phyloP scores from a whole-genome alignment of 1,284 basidiomycete species.

The Puccinia hordei region DNA sequence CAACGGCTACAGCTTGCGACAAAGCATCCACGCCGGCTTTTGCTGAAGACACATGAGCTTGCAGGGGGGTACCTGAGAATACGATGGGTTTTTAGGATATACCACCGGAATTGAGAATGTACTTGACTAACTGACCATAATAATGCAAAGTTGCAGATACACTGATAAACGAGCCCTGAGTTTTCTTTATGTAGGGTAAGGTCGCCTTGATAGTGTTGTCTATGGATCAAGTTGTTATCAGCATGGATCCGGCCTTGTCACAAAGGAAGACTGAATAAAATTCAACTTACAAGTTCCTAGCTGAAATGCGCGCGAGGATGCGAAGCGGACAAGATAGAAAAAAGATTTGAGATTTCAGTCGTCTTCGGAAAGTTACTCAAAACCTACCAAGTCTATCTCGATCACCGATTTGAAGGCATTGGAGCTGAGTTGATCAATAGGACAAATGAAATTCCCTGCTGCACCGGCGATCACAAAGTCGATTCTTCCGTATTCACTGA shows the following conservation, averaged over 20 bases:
- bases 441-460: slow-evolving; percentile 65
- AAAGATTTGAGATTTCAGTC: not conserved
- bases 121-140: slow-evolving; percentile 64
- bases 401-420: slow-evolving; percentile 90
- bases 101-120: slow-evolving; percentile 30
- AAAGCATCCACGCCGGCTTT: slow-evolving; percentile 92
- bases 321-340: slow-evolving; percentile 2
- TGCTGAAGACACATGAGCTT: slow-evolving; percentile 89
- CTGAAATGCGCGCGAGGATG: not conserved
- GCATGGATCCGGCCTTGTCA: not conserved
- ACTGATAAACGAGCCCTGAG: slow-evolving; percentile 82
- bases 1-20: slow-evolving; percentile 79
- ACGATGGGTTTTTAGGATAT: not conserved
- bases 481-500: slow-evolving; percentile 63
- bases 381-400: slow-evolving; percentile 82
- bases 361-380: not conserved
- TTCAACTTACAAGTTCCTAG: slow-evolving; percentile 35
- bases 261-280: not conserved
- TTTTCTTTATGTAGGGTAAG: slow-evolving; percentile 69
- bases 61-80: slow-evolving; percentile 73
- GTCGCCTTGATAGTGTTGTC: slow-evolving; percentile 95
- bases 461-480: slow-evolving; percentile 92
- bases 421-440: slow-evolving; percentile 76
- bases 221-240: slow-evolving; percentile 61
- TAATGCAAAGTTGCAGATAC: slow-evolving; percentile 90